Conservation (phyloP, 108 stramenopile genomes). For the Cyclotella choctawhatcheeana region DNA sequence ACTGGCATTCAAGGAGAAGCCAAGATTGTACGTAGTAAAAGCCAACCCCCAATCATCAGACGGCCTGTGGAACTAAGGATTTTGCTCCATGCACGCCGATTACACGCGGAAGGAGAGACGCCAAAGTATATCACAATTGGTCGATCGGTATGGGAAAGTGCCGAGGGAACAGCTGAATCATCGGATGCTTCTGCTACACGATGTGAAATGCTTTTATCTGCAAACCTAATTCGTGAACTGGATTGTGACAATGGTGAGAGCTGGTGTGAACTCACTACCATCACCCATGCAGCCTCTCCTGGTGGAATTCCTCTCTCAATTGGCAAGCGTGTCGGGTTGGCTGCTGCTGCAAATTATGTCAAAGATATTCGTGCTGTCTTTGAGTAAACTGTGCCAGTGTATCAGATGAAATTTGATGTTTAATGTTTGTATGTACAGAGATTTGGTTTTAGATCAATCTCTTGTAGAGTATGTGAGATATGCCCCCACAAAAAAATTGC, state of each 20-base stretch:
- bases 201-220: constrained; percentile 54
- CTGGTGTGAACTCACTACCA: constrained; percentile 48
- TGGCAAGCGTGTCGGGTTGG: constrained; percentile 41
- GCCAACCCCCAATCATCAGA: constrained; percentile 43
- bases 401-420: background rate
- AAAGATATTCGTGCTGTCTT: constrained; percentile 62
- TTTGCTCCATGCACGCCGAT: constrained; percentile 44
- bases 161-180: constrained; percentile 29
- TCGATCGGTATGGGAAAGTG: constrained; percentile 58
- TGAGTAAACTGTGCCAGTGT: no score
- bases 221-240: constrained; percentile 50
- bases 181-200: constrained; percentile 39
- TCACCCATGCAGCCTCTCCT: constrained; percentile 48
- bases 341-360: constrained; percentile 47
- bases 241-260: constrained; percentile 15
- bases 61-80: constrained; percentile 45
- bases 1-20: constrained; percentile 42
- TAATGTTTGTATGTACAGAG: background rate
- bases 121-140: constrained; percentile 46
- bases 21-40: constrained; percentile 46
- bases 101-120: constrained; percentile 26
- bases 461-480: no score
- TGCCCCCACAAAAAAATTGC: no score
- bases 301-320: constrained; percentile 46
- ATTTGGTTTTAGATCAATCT: background rate